phyloP scores from a whole-genome alignment of 2,329 filamentous ascomycete species.

The Aspergillus clavatus region DNA sequence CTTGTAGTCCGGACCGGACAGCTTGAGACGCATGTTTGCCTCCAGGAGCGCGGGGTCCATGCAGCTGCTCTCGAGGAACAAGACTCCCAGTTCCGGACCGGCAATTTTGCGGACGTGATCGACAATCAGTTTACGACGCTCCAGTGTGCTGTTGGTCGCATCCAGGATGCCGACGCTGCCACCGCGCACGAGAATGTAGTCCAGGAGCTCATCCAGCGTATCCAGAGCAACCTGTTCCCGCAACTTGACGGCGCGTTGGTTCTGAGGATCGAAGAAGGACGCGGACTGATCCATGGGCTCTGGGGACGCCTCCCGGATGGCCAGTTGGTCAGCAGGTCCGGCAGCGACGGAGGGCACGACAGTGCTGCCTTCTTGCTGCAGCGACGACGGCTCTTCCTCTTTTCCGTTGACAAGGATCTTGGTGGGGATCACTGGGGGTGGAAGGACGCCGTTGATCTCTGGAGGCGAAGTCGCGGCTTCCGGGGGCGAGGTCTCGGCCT shows the following conservation, averaged over 20 bases:
- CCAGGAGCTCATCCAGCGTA: conserved; percentile 84
- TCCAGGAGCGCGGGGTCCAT: conserved; percentile 79
- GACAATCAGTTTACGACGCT: conserved; percentile 77
- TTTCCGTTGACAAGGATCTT: conserved; percentile 58
- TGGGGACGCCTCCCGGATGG: conserved; percentile 28
- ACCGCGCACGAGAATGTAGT: conserved; percentile 76
- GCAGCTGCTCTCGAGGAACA: conserved; percentile 95
- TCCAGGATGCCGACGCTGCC: conserved; percentile 94
- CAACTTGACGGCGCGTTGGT: conserved; percentile 72
- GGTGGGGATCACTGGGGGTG: conserved; percentile 41
- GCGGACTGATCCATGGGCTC: conserved; percentile 79
- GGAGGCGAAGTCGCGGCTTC: conserved; percentile 12
- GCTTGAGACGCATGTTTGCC: conserved; percentile 94
- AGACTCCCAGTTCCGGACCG: conserved; percentile 76
- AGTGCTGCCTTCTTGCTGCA: conserved; percentile 18
- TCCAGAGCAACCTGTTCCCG: conserved; percentile 89
- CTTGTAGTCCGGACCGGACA: conserved; percentile 92
- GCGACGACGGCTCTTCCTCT: conserved; percentile 28
- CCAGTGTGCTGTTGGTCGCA: conserved; percentile 92
- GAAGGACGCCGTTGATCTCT: conserved; percentile 31
- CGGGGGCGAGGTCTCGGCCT: conserved; percentile 17
- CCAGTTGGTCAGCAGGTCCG: conserved; percentile 16
- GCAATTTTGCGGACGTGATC: conserved; percentile 76
- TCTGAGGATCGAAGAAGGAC: conserved; percentile 88
- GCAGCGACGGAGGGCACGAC: conserved; percentile 24